A percentile compares a stretch with the other conserved stretches of the same genome.
These are phyloP conservation scores for Aspergillus carbonarius DNA, from an alignment of 2,329 filamentous ascomycete species.

Conservation along the genomic window DNA sequence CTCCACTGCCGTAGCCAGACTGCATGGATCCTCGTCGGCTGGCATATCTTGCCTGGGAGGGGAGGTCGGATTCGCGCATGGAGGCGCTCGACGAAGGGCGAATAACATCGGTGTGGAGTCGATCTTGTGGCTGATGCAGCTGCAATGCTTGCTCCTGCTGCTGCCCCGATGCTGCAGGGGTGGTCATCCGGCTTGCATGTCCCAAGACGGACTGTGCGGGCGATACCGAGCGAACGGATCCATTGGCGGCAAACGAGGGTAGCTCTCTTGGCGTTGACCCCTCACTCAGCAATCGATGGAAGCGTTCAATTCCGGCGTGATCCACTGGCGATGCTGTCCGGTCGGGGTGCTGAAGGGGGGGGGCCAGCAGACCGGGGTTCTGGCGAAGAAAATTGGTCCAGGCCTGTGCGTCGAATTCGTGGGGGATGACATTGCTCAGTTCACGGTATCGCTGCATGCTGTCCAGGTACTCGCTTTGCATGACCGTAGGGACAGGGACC, in stretches of 20 bases:
- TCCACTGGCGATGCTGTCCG: constrained; percentile 37
- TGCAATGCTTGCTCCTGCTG: constrained; percentile 26
- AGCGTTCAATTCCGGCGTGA: constrained; percentile 44
- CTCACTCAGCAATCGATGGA: constrained; percentile 47
- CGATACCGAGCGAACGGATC: constrained; percentile 37
- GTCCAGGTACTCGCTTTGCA: constrained; percentile 60
- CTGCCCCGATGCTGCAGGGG: constrained; percentile 30
- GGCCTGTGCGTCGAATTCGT: constrained; percentile 67
- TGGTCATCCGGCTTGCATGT: constrained; percentile 38
- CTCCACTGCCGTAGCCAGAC: constrained; percentile 69
- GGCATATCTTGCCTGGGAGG: constrained; percentile 22
- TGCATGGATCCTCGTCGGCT: constrained; percentile 40
- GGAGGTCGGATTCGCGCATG: constrained; percentile 41
- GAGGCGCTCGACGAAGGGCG: constrained; percentile 63
- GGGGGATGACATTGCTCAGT: constrained; percentile 57
- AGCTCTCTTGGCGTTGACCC: constrained; percentile 45
- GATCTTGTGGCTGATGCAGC: constrained; percentile 20
- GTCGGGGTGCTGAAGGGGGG: constrained; percentile 26
- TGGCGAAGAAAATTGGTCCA: constrained; percentile 77
- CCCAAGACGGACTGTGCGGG: constrained; percentile 37
- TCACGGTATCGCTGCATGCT: constrained; percentile 62
- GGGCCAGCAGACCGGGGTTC: constrained; percentile 54
- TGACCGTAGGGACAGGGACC: constrained; percentile 68
- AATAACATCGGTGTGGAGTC: constrained; percentile 47
- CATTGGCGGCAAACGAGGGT: constrained; percentile 28